phyloP scores from a whole-genome alignment of 768 basidiomycete species.

The Tephrocybe sp. region DNA sequence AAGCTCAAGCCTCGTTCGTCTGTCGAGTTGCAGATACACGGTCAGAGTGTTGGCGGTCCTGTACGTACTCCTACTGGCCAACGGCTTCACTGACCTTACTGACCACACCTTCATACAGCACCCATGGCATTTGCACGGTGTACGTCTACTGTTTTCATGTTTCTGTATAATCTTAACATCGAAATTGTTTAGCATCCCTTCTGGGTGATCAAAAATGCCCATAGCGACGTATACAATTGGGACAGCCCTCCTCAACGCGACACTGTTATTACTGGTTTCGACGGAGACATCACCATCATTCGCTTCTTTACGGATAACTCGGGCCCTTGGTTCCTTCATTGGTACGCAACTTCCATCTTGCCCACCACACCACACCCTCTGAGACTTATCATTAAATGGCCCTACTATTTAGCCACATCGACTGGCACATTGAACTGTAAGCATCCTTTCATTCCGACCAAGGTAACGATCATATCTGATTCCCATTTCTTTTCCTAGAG shows the following conservation, averaged over 20 bases:
- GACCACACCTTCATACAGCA: neutral
- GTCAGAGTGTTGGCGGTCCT: neutral
- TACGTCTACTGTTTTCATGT: neutral
- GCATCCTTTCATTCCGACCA: neutral
- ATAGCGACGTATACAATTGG: slow-evolving; percentile 1
- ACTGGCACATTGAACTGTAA: slow-evolving; percentile 10
- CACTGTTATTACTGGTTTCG: neutral
- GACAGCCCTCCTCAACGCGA: slow-evolving; percentile 3
- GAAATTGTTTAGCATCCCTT: neutral
- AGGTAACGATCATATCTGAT: neutral
- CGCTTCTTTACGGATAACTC: slow-evolving; percentile 6
- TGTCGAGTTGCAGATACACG: slow-evolving; percentile 4
- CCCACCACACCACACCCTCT: neutral
- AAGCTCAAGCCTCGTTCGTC: neutral
- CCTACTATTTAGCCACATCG: neutral
- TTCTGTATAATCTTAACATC: no score
- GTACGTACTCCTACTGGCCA: neutral
- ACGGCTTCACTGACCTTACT: neutral
- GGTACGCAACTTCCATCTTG: neutral
- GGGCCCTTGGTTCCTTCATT: slow-evolving; percentile 6
- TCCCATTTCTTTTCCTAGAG: slow-evolving; percentile 3
- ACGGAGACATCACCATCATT: neutral
- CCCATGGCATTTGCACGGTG: slow-evolving; percentile 3
- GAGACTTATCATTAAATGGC: neutral
- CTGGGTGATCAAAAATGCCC: slow-evolving; percentile 5